Base-by-base conservation (phyloP, 2,329 filamentous ascomycete genomes). In the Elsinoe batatas region DNA sequence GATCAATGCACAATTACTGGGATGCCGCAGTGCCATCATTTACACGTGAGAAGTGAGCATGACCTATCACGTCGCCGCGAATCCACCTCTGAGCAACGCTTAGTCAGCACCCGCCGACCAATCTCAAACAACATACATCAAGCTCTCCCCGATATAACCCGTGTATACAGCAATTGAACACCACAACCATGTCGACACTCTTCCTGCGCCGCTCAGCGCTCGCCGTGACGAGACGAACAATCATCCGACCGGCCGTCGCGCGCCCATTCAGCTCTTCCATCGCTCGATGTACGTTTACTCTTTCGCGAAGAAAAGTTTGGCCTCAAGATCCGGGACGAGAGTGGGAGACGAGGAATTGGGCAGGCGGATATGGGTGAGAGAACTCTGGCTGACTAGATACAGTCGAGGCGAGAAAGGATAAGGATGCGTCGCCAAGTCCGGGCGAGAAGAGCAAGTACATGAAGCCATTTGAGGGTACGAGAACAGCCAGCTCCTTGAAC, bases 151-250 rank as follows among this genome's bases (percentile, higher is more conserved):
- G 47, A 51, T 33, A 33, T 51, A 33, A 51, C 47, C 47, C 47
- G 47, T 51, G 47, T 7, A 51, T 51, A 37, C 44, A 55, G 40
- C 50, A 20, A 55, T 47, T 55, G 32, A 54, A 32, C 57, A 57
- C 58, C 44, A 13, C 59, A 58, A 61, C 58, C 63, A 68, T 68
- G 67, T 69, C 53, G 53, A 36, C 53, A 32, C 53, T 55, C 15
- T 71, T 77, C 64, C 70, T 77, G 67, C 74, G 76, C 63, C 74
- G 75, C 67, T 75, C 74, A 60, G 74, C 72, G 58, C 67, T 76
- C 58, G 71, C 72, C 63, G 70, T 75, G 60, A 69, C 69, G 58
- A 69, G 73, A 68, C 74, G 73, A 63, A 68, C 68, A 56, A 69
- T 71, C 62, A 65, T 72, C 59, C 60, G 61, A 60, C 71, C 71